Conservation (phyloP, 75 land plant species). For the Picea sitchensis region DNA sequence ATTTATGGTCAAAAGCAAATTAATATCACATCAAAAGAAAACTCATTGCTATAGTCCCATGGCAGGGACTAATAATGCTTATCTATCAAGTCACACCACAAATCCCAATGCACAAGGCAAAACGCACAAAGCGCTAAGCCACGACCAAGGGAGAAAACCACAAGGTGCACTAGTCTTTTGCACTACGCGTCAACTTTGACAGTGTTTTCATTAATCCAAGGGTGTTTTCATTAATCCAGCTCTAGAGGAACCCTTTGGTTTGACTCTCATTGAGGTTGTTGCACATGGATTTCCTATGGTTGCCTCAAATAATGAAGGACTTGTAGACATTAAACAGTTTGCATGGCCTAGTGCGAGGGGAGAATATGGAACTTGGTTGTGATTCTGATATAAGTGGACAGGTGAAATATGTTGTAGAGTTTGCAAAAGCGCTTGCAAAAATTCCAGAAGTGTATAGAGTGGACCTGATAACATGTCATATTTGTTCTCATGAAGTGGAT, state of each 20-base stretch:
- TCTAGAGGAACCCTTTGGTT: slow-evolving; percentile 90
- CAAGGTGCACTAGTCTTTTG: too few relatives aligned
- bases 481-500: slow-evolving; percentile 49
- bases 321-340: slow-evolving; percentile 79
- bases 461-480: slow-evolving; percentile 44
- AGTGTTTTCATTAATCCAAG: slow-evolving; percentile 26
- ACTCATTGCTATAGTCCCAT: too few relatives aligned
- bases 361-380: too few relatives aligned
- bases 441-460: slow-evolving; percentile 53
- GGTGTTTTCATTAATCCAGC: slow-evolving; percentile 96
- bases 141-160: not conserved
- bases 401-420: slow-evolving; percentile 56
- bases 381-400: not conserved
- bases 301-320: slow-evolving; percentile 97
- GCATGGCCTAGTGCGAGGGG: too few relatives aligned
- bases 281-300: slow-evolving; percentile 95
- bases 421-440: slow-evolving; percentile 47
- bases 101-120: too few relatives aligned
- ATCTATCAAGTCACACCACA: too few relatives aligned
- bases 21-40: too few relatives aligned
- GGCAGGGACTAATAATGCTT: too few relatives aligned
- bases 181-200: too few relatives aligned
- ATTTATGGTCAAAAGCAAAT: too few relatives aligned
- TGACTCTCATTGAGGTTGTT: slow-evolving; percentile 89
- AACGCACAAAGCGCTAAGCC: too few relatives aligned